Conservation (phyloP, 139 green algal genomes). For the Axilococcus clingmanii region DNA sequence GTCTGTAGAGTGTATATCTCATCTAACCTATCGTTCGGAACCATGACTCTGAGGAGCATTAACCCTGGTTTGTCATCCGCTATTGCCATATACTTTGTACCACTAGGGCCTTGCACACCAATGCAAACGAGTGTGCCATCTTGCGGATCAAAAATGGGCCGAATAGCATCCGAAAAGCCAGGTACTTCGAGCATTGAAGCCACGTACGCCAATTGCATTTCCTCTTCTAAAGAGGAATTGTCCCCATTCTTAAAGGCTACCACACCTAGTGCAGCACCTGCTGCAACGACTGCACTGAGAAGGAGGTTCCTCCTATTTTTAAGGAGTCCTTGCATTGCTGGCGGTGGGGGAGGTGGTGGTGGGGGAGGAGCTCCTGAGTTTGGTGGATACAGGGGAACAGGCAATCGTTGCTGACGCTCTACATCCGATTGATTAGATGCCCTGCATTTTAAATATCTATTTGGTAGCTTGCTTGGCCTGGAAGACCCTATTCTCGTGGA, state of each 20-base stretch:
- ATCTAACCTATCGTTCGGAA: not conserved
- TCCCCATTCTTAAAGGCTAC: not conserved
- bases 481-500: too few relatives aligned
- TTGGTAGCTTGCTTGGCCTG: too few relatives aligned
- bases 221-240: not conserved
- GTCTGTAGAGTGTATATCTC: conserved; percentile 1
- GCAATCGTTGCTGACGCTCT: not conserved
- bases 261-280: not conserved
- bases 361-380: too few relatives aligned
- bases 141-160: conserved; percentile 1
- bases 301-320: not conserved
- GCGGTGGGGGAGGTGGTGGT: conserved; percentile 4
- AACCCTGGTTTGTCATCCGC: not conserved
- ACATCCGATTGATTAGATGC: too few relatives aligned
- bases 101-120: not conserved
- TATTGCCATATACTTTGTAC: conserved; percentile 3
- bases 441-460: too few relatives aligned
- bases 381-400: not conserved
- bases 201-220: conserved; percentile 5
- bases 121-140: conserved; percentile 2
- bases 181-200: conserved; percentile 2
- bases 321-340: not conserved
- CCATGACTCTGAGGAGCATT: not conserved
- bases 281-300: not conserved
- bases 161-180: not conserved